These are phyloP conservation scores for Fusarium avenaceum DNA, from an alignment of 2,329 filamentous ascomycete species.

Conservation along the genomic window DNA sequence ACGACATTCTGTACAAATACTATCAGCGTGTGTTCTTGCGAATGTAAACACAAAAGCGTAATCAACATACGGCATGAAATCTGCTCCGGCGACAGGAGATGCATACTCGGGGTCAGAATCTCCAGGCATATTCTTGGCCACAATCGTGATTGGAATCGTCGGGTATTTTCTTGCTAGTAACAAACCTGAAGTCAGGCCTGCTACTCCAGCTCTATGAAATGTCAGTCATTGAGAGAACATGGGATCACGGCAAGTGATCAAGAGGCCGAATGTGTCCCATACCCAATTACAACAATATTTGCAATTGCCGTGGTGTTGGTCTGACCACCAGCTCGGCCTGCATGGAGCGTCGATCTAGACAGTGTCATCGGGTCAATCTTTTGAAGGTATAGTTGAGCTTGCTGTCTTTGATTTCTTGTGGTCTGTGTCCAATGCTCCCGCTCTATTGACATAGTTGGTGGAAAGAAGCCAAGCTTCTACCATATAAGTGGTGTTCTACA, in stretches of 20 bases:
- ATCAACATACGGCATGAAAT: neutral
- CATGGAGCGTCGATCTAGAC: neutral
- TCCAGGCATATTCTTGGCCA: neutral
- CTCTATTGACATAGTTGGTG: neutral
- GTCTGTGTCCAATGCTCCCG: neutral
- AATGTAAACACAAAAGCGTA: fast-evolving
- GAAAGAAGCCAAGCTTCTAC: neutral
- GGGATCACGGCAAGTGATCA: neutral
- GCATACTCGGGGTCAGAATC: neutral
- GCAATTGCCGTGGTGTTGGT: neutral
- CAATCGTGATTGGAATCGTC: neutral
- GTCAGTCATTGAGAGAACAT: neutral
- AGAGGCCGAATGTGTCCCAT: neutral
- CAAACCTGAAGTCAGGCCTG: neutral
- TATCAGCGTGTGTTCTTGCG: neutral
- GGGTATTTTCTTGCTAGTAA: neutral
- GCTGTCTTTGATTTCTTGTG: neutral
- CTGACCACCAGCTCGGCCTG: neutral
- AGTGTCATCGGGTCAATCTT: neutral
- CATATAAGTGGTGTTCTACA: neutral
- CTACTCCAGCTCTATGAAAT: neutral
- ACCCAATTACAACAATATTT: neutral
- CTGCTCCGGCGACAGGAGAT: neutral
- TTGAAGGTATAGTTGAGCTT: neutral
- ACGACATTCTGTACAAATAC: neutral